These are phyloP conservation scores for Candida nonsorbophila DNA, from an alignment of 805 yeast species.

Conservation along the genomic window DNA sequence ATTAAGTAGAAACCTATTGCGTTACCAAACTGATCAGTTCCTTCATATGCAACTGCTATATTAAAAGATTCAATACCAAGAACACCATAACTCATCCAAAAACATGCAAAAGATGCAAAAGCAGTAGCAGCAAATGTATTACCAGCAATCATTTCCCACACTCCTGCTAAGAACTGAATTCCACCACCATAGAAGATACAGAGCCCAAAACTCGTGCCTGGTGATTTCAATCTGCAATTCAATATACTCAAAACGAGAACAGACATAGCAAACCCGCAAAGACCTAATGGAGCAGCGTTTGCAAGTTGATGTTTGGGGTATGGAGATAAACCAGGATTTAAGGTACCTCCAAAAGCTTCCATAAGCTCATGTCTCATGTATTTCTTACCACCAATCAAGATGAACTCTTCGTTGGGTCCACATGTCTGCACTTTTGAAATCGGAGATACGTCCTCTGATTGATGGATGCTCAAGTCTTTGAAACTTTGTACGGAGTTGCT, in stretches of 20 bases:
- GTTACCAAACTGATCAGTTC: slow-evolving; percentile 17
- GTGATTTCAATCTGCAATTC: slow-evolving; percentile 47
- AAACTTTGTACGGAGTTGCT: no score
- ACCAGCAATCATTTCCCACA: slow-evolving; percentile 62
- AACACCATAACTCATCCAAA: slow-evolving; percentile 32
- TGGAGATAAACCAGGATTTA: slow-evolving; percentile 30
- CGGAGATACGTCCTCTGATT: no score
- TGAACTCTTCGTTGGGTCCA: slow-evolving; percentile 31
- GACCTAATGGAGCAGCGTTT: slow-evolving; percentile 66
- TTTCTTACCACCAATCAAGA: slow-evolving; percentile 28
- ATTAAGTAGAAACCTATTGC: slow-evolving; percentile 33
- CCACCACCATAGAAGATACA: slow-evolving; percentile 65
- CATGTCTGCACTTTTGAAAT: slow-evolving; percentile 10
- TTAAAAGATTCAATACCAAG: slow-evolving; percentile 26
- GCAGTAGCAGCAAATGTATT: slow-evolving; percentile 73
- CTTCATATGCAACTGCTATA: slow-evolving; percentile 25
- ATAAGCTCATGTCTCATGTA: slow-evolving; percentile 34
- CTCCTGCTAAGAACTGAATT: slow-evolving; percentile 57
- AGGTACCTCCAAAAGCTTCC: slow-evolving; percentile 35
- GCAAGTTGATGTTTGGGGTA: slow-evolving; percentile 57
- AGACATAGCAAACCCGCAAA: slow-evolving; percentile 58
- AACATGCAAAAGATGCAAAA: slow-evolving; percentile 45
- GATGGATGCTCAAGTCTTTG: no score
- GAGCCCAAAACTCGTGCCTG: slow-evolving; percentile 53
- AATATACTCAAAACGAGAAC: slow-evolving; percentile 56